Evolutionary conservation across 305 asterid genomes (phyloP), one percentile per base, ranked within the genome.

Genomic region (Withania somnifera): DNA sequence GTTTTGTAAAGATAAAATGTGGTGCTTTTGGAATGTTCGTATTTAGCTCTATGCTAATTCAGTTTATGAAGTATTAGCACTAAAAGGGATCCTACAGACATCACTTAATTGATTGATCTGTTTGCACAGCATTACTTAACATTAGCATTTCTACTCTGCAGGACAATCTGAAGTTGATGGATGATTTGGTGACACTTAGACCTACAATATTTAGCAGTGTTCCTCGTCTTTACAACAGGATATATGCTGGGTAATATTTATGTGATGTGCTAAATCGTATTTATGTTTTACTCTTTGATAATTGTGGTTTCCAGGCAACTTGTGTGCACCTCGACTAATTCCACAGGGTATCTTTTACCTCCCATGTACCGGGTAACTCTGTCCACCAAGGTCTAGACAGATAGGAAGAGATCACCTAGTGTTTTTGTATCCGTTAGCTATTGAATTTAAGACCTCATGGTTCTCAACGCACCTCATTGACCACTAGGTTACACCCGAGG

Each of bases 151-250:
- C 82, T 86, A 78, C 83, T 77, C 82, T 96, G 86, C 93, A 94
- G 99, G 98, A 96, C 89, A 96, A 88, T 86, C 14, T 94, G 95
- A 96, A 94, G 89, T 84, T 96, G 91, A 90, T 94, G 98, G 99
- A 96, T 88, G 99, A 96, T 91, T 87, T 94, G 87, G 96, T 89
- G 66, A 92, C 93, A 82, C 89, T 96, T 75, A 90, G 97, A 84
- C 99, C 99, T 85, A 96, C 99, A 61, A 85, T 94, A 86, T 96
- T 94, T 90, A 82, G 97, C 84, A 94, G 99, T 85, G 99, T 96
- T 83, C 99, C 99, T 84, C 98, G 99, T 80, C 91, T 96, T 28
- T 92, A 91, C 97, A 96, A 96, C 94, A 89, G 98, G 90, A 93
- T 96, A 88, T 94, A 96, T 87, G 98, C 93, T 79, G 98, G 99